Conservation (phyloP, 78 protist genomes). For the Dictyostelium capitatum region DNA sequence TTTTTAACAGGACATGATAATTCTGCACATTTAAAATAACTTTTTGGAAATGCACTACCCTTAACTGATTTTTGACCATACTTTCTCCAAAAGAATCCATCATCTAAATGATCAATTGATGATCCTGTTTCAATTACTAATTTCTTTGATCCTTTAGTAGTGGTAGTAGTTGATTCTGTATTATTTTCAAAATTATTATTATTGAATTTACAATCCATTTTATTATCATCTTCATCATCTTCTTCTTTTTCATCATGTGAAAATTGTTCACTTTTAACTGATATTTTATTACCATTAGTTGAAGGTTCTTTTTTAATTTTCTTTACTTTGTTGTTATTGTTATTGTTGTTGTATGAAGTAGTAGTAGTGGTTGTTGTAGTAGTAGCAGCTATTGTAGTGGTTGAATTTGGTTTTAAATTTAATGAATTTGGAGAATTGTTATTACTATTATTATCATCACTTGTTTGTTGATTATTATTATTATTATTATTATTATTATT, state of each 20-base stretch:
- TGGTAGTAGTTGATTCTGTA: neutral
- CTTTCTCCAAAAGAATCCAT: constrained; percentile 81
- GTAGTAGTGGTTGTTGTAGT: neutral
- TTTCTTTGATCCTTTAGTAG: constrained; percentile 26
- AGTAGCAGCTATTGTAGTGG: neutral
- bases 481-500: neutral
- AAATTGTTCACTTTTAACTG: neutral
- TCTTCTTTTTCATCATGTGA: constrained; percentile 6
- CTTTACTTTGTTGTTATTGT: neutral
- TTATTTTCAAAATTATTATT: neutral
- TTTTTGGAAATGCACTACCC: constrained; percentile 56
- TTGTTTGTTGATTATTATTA: neutral
- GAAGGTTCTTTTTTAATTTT: neutral
- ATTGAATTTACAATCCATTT: neutral
- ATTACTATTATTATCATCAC: neutral
- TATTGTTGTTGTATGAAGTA: neutral
- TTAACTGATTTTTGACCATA: constrained; percentile 77
- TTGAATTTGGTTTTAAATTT: neutral
- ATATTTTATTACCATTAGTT: neutral
- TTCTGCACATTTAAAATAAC: constrained; percentile 71
- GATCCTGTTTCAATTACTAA: constrained; percentile 69
- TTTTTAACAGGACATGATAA: constrained; percentile 38
- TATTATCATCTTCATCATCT: neutral
- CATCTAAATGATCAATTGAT: constrained; percentile 62
- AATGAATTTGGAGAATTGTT: neutral